A percentile compares a stretch with the other conserved stretches of the same genome.
These are phyloP conservation scores for Sugiyamaella floridensis DNA, from an alignment of 805 yeast genomes.

Conservation along the genomic window DNA sequence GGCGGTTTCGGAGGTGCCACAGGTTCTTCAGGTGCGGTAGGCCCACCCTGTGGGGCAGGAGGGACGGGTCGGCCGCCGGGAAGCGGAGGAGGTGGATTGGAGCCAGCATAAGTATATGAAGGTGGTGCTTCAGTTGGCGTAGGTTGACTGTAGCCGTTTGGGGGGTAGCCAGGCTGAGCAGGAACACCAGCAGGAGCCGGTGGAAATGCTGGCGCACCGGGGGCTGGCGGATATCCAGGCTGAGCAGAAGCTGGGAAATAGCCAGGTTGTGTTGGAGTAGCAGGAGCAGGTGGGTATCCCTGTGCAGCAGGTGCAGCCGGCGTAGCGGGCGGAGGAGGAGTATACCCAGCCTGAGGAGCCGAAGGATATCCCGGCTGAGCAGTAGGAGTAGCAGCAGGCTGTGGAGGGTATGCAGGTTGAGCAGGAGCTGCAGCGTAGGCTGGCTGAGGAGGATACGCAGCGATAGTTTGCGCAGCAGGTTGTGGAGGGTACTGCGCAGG, in stretches of 20 bases:
- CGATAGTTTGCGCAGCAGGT: not conserved
- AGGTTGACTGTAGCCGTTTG: not conserved
- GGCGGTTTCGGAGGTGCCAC: constrained; percentile 8
- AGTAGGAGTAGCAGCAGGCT: not conserved
- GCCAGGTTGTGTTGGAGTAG: not conserved
- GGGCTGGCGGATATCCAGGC: not conserved
- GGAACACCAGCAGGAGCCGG: not conserved
- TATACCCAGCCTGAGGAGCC: constrained; percentile 8
- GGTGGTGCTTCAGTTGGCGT: not conserved
- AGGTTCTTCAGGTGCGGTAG: not conserved
- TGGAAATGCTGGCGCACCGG: too few relatives aligned
- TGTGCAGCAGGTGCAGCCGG: not conserved
- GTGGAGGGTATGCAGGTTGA: not conserved
- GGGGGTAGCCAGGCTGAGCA: not conserved
- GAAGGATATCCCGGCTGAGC: not conserved
- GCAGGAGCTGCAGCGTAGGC: not conserved
- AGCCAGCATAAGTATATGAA: not conserved
- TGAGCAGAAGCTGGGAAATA: not conserved
- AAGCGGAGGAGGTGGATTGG: not conserved
- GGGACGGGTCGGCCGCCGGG: not conserved
- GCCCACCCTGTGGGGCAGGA: not conserved
- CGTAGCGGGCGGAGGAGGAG: not conserved
- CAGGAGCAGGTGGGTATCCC: not conserved
- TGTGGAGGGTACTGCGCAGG: not conserved
- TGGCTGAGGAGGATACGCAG: not conserved